Evolutionary conservation across 2,329 filamentous ascomycete genomes (phyloP), one percentile per base, ranked within the genome.

Genomic region (Colletotrichum sp.): DNA sequence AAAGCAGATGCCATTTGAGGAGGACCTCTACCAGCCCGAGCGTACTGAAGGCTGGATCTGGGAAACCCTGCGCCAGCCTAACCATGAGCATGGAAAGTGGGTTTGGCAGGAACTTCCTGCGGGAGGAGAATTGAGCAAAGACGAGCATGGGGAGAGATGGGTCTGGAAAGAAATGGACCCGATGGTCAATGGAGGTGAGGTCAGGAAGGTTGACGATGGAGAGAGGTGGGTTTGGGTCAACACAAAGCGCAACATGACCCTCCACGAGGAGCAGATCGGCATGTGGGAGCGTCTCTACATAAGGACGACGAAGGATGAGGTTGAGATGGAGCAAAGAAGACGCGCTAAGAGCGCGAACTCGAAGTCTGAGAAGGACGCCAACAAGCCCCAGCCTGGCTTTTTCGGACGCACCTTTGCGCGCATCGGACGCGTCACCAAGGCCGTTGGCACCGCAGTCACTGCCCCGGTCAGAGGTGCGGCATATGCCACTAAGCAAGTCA

Each of bases 261-360:
- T 79, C 2, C 66, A 21, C 3, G 79, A 80, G 65, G 79, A 80
- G 65, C 72, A 75, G 7, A 74, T 80, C n/a, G 78, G 79, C 21
- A 75, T 79, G 68, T 80, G 79, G 79, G 79, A 80, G 44, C 68
- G 78, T 5, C 32, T 79, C 49, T 78, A 75, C 62, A 78, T 79
- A 8, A 60, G 76, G n/a, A 62, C 78, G 12, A 78, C 79, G 30
- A 60, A 79, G 3, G 64, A 75, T 55, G 55, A 77, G 8, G 26
- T 13, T 6, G 69, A 21, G n/a, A 52, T 52, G 44, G 44, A 52
- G 12, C 1, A 24, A 52, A 13, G 1, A 1, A 75, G 44, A 6
- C 52, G 24, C 18, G 21, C n/a, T 26, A 55, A 68, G 13, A 52
- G 49, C 1, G 44, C 34, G 55, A 69, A n/a, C 34, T 26, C n/a